These are phyloP conservation scores for Beta lomatogona DNA, from an alignment of 179 eudicot genomes.

Conservation along the genomic window DNA sequence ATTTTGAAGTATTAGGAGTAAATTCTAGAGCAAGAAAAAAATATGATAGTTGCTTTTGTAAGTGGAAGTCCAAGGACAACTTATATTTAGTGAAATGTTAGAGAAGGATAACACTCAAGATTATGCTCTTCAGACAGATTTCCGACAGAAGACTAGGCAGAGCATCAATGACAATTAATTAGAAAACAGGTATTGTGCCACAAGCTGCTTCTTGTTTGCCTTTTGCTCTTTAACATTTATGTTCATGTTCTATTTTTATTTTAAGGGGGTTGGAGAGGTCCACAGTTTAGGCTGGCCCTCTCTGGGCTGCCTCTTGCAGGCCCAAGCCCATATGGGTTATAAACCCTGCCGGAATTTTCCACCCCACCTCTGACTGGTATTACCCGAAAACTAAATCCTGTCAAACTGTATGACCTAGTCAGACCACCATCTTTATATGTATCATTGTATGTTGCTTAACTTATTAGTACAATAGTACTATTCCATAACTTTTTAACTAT, in stretches of 20 bases:
- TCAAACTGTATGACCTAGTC: no score
- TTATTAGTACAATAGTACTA: no score
- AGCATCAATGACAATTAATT: slow-evolving; percentile 1
- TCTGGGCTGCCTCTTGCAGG: neutral
- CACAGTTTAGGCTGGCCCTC: no score
- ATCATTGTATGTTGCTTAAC: no score
- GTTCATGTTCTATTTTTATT: neutral
- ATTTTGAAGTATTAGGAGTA: slow-evolving; percentile 16
- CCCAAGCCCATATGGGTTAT: neutral
- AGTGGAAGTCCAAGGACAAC: slow-evolving; percentile 1
- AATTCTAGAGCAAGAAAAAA: slow-evolving; percentile 24
- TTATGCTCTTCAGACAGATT: slow-evolving; percentile 7
- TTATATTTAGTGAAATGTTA: neutral
- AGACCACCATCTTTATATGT: no score
- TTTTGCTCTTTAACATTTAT: neutral
- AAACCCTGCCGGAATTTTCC: neutral
- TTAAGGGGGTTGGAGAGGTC: neutral
- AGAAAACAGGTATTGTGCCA: slow-evolving; percentile 37
- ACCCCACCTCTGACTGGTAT: neutral
- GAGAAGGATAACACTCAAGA: slow-evolving; percentile 9
- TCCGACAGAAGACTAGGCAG: slow-evolving; percentile 17
- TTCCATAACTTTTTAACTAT: no score
- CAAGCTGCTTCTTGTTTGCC: slow-evolving; percentile 24
- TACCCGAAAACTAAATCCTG: neutral
- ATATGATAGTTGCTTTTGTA: slow-evolving; percentile 8